Evolutionary conservation across 331 rosid species (phyloP), one percentile per base, ranked within the genome.

Genomic region (Pyrus hybrid): DNA sequence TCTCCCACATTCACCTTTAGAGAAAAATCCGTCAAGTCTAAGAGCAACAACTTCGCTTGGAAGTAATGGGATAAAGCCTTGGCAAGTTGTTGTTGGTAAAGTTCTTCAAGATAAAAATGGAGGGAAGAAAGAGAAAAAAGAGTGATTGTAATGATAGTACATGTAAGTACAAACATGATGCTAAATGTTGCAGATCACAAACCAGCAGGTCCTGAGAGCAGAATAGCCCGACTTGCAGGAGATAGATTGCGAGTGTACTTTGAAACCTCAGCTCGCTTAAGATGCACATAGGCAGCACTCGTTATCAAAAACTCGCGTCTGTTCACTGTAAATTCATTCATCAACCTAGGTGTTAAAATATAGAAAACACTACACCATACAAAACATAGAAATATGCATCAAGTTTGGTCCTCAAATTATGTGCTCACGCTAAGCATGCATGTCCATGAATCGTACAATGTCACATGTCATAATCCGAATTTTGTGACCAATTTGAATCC

Each of bases 151-250:
- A 67, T 68, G 37, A 14, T 13, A 58, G 4, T 29, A 20, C 20
- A 56, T 16, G 57, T 58, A 18, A 73, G 30, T 25, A 49, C 33
- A 35, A 69, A 6, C 5, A 45, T 32, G 8, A 17, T 69, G 20
- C 6, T 17, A 9, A 10, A 41, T 41, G 47, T 20, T 60, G 33
- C 23, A 63, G 32, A 60, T 25, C 18, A 71, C 86, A 49, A 79
- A 93, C 97, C 97, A 41, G 97, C 90, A 53, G 97, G 97, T 20
- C 99, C 99, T 1, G 97, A 92, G 25, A 92, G 97, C 85, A 95
- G 80, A 89, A 95, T 90, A n/a, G 96, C 89, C 32, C 91, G 84
- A 82, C 97, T 95, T 25, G 97, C 97, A 22, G 99, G 97, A 68
- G 97, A 85, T 68, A 95, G 97, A 77, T 95, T 92, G 11, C 97